Base-by-base conservation (phyloP, 192 early-diverging fungal species). In the Podila epicladia region DNA sequence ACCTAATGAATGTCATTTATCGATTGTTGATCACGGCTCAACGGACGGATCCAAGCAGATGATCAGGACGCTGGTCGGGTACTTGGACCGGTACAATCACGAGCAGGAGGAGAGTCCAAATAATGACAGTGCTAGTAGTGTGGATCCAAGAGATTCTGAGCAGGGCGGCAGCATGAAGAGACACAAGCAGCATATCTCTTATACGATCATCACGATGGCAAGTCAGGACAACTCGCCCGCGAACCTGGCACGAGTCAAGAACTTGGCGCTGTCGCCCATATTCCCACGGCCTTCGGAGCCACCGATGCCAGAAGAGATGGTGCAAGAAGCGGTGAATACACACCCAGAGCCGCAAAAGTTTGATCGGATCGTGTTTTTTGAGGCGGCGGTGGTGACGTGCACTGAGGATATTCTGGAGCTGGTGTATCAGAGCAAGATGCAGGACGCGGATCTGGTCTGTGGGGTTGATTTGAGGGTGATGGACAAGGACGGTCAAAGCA, bases 361-460 rank as follows among this genome's bases (percentile, higher is more conserved):
- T 71, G 68, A 69, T 41, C 64, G 67, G 5, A 72, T 89, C 6
- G 48, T 87, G 3, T 83, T 85, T 49, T 33, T 89, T 31, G 85
- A 87, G 67, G 84, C 86, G 67, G 84, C 86, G 22, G 73, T 82
- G 26, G 84, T 84, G 19, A 82, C 83, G 35, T 89, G 87, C 29
- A 60, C 83, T 3, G 69, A 85, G 5, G 87, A 89, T 65, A 49
- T 89, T 22, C 63, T 87, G 4, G 87, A 89, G 66, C 49, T 89
- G 59, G 22, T 87, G 5, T 72, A 77, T 53, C 87, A 89, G 69
- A 74, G 84, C 22, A 67, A 71, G 11, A 41, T 69, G 24, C 82
- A 89, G 53, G 68, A 62, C 19, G 75, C 87, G 2, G 85, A 89
- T 32, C 64, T 89, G 24, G 79, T 82, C 1, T 89, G 87, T 48